These are phyloP conservation scores for Scheffersomyces insectosa DNA, from an alignment of 1,139 yeast genomes.

Conservation along the genomic window DNA sequence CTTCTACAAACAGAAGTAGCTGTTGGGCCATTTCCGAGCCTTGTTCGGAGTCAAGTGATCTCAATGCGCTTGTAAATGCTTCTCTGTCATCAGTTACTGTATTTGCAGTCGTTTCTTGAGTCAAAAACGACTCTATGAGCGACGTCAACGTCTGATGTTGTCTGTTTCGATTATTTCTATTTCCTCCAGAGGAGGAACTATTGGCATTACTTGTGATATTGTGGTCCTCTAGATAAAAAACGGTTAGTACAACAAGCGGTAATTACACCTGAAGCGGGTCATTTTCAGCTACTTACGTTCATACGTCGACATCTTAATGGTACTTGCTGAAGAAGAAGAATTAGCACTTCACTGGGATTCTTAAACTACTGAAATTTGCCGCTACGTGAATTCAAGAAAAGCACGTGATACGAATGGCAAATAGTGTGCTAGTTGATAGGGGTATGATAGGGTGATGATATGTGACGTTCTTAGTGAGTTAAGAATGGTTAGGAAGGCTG, in stretches of 20 bases:
- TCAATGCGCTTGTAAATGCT: constrained; percentile 32
- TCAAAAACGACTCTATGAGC: constrained; percentile 37
- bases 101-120: constrained; percentile 12
- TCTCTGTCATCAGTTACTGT: constrained; percentile 13
- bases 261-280: too few relatives aligned
- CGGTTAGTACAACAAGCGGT: neutral
- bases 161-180: constrained; percentile 15
- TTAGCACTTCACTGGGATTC: too few relatives aligned
- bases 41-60: constrained; percentile 31
- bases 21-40: constrained; percentile 32
- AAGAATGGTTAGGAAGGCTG: too few relatives aligned
- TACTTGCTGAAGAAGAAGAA: neutral
- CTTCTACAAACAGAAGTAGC: constrained; percentile 27
- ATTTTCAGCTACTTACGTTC: neutral
- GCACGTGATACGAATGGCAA: too few relatives aligned
- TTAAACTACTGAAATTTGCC: too few relatives aligned
- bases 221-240: constrained; percentile 28
- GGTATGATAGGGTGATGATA: too few relatives aligned
- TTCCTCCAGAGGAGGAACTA: constrained; percentile 3
- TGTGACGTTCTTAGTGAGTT: too few relatives aligned
- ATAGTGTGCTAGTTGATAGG: too few relatives aligned
- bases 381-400: too few relatives aligned
- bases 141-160: constrained; percentile 38
- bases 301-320: constrained; percentile 31
- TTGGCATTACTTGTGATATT: constrained; percentile 21